Conservation (phyloP, 192 early-diverging fungal genomes). For the Backusella westeae region DNA sequence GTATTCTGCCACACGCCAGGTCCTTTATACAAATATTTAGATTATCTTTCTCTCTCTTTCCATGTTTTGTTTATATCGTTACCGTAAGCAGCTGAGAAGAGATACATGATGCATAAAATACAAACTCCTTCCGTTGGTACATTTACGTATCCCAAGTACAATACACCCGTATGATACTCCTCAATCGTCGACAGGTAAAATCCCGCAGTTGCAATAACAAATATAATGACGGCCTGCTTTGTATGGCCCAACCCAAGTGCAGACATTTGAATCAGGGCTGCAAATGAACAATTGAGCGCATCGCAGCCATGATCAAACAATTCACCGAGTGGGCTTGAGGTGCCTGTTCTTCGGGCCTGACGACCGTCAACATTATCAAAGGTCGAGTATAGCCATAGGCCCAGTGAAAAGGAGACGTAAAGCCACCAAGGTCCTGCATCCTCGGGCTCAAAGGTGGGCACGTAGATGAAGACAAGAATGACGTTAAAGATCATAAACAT, state of each 20-base stretch:
- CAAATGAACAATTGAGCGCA: slow-evolving; percentile 33
- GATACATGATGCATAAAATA: slow-evolving; percentile 54
- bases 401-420: slow-evolving; percentile 72
- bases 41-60: not conserved
- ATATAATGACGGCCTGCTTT: slow-evolving; percentile 15
- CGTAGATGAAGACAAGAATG: slow-evolving; percentile 60
- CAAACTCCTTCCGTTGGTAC: slow-evolving; percentile 87
- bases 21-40: not conserved
- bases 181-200: slow-evolving; percentile 92
- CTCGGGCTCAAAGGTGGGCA: slow-evolving; percentile 65
- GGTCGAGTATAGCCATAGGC: slow-evolving; percentile 84
- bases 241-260: slow-evolving; percentile 18
- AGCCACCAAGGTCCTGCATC: slow-evolving; percentile 69
- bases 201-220: slow-evolving; percentile 27
- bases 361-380: slow-evolving; percentile 94
- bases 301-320: slow-evolving; percentile 89
- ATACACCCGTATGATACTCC: slow-evolving; percentile 86
- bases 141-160: slow-evolving; percentile 80
- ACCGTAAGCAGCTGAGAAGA: slow-evolving; percentile 65
- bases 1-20: slow-evolving; percentile 19
- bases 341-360: slow-evolving; percentile 87
- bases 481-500: slow-evolving; percentile 78
- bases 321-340: slow-evolving; percentile 87
- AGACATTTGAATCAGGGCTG: slow-evolving; percentile 22
- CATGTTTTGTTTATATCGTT: slow-evolving; percentile 6